These are phyloP conservation scores for Claviceps cyperi DNA, from an alignment of 2,329 filamentous ascomycete genomes.

Conservation along the genomic window DNA sequence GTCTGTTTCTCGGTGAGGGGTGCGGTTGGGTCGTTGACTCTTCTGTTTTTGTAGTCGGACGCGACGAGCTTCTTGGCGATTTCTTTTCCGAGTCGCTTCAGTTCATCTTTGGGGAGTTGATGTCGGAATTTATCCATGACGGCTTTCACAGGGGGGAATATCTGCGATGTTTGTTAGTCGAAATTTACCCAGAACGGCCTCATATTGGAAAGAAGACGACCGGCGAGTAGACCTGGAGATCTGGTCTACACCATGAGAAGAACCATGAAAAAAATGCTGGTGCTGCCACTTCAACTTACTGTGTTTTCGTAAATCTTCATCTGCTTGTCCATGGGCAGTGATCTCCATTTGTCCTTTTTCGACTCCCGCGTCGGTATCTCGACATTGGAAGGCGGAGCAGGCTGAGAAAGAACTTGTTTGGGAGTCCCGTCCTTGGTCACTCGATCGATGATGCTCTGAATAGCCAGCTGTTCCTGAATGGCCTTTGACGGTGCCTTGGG, in stretches of 20 bases:
- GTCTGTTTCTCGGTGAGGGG: conserved; percentile 60
- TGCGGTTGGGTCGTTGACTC: conserved; percentile 67
- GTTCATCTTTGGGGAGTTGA: conserved; percentile 68
- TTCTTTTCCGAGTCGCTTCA: conserved; percentile 49
- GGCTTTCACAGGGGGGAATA: conserved; percentile 73
- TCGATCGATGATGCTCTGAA: conserved; percentile 75
- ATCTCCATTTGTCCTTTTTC: conserved; percentile 58
- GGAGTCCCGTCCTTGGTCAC: conserved; percentile 56
- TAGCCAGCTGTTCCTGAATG: conserved; percentile 49
- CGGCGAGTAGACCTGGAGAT: no score
- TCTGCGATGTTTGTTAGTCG: conserved; percentile 27
- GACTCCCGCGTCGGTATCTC: conserved; percentile 40
- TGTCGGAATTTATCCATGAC: conserved; percentile 77
- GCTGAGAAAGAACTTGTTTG: conserved; percentile 41
- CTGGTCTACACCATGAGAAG: no score
- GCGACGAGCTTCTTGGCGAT: conserved; percentile 79
- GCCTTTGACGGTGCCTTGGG: conserved; percentile 51
- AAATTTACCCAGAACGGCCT: background rate
- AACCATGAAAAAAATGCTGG: no score
- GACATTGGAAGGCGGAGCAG: conserved; percentile 39
- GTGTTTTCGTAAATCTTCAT: conserved; percentile 93
- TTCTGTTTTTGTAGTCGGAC: conserved; percentile 79
- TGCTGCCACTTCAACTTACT: conserved; percentile 34
- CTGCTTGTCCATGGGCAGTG: conserved; percentile 64
- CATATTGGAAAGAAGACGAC: no score